Base-by-base conservation (phyloP, 768 basidiomycete genomes). In the Phallus indusiatus region DNA sequence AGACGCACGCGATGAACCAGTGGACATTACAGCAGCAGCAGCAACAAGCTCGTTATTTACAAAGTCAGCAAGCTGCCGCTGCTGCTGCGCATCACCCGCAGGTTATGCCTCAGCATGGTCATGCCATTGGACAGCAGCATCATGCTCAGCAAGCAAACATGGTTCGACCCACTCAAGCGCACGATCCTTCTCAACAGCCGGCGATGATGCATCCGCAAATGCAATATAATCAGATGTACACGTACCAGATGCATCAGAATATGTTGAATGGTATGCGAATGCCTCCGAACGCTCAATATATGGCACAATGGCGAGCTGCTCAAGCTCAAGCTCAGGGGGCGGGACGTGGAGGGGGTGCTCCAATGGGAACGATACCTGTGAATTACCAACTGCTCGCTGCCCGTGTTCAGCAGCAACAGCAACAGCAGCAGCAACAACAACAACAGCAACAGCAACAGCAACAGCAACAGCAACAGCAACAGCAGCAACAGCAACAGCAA, bases 141-240 rank as follows among this genome's bases (percentile, higher is more conserved):
- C 72, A 70, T 62, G 14, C 55, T 20, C 55, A 59, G 42, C 57
- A 52, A 36, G 59, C 67, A 0, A 33, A 56, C 53, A 63, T 72
- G 47, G 14, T 53, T 14, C 58, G 57, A 42, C 35, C 24, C 20
- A 64, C 57, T 62, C 70, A 58, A 61, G 61, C 34, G 53, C 70
- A 71, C 60, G 76, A 74, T 60, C 74, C 66, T 51, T 70, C 72
- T 6, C 48, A 72, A 5, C 74, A 73, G n/a, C n/a, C n/a, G 18
- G 22, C 49, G n/a, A 59, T 59, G 50, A 51, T 59, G 57, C 57
- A 59, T 36, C 17, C 50, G 21, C 57, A 59, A 42, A 56, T 56
- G 55, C 57, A 33, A 51, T 59, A 51, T 28, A 52, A 35, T 28
- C 28, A 49, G 6, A 36, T 59, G 28, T 59, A 52, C 20, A 11